Evolutionary conservation across 2,329 filamentous ascomycete species (phyloP).

Genomic region (Paraconiothyrium sp.): DNA sequence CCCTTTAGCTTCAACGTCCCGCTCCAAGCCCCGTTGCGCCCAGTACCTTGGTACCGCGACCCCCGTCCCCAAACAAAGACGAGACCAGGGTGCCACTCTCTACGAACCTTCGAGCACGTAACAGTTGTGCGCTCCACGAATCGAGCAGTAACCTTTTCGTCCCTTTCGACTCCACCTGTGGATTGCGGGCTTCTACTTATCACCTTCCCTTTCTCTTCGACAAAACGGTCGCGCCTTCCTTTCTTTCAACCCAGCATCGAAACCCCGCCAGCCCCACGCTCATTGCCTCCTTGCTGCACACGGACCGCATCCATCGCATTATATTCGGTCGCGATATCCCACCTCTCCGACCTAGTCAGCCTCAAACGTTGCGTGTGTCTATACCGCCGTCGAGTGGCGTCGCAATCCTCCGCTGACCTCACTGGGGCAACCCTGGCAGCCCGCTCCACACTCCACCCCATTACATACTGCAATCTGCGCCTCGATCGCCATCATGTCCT

Average conservation of each 20-base stretch:
- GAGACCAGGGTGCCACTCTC: slow-evolving; percentile 29
- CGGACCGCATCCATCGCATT: slow-evolving; percentile 9
- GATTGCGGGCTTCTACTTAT: slow-evolving; percentile 17
- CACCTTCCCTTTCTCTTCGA: slow-evolving; percentile 9
- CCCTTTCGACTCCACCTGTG: slow-evolving; percentile 21
- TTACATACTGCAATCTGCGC: slow-evolving; percentile 10
- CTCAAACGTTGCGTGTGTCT: slow-evolving; percentile 6
- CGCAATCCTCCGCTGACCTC: slow-evolving; percentile 3
- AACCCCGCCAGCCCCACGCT: slow-evolving; percentile 17
- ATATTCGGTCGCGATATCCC: not conserved
- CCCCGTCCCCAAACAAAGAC: slow-evolving; percentile 23
- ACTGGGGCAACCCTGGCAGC: slow-evolving; percentile 11
- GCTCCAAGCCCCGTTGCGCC: slow-evolving; percentile 18
- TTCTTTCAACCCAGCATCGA: slow-evolving; percentile 14
- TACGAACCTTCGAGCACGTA: slow-evolving; percentile 21
- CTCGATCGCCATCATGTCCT: slow-evolving; percentile 35
- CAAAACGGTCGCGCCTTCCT: slow-evolving; percentile 21
- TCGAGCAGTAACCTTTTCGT: slow-evolving; percentile 10
- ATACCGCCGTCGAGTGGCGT: slow-evolving; percentile 2
- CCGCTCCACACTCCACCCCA: not conserved
- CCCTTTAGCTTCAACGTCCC: slow-evolving; percentile 21
- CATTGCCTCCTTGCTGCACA: slow-evolving; percentile 15
- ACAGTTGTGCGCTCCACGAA: slow-evolving; percentile 19
- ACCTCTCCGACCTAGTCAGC: not conserved
- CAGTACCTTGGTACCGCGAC: not conserved